A percentile compares a stretch with the other conserved stretches of the same genome.
Conservation (phyloP, 1,284 basidiomycete species). For the Ceratobasidium theobromae region DNA sequence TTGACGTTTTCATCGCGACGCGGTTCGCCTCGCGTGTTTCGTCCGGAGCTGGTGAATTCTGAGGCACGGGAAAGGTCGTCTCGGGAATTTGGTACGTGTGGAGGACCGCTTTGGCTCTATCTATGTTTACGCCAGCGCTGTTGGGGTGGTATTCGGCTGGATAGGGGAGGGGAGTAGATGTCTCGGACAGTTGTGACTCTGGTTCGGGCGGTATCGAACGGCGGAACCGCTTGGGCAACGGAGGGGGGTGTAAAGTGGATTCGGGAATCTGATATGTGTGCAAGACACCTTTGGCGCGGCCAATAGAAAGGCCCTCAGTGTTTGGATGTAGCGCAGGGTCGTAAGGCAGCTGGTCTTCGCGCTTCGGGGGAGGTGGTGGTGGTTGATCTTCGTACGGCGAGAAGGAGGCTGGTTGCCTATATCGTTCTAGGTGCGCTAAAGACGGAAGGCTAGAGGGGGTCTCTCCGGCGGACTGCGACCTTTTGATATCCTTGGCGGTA, state of each 20-base stretch:
- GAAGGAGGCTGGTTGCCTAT: not conserved
- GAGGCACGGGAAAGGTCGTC: conserved; percentile 10
- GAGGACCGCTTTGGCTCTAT: conserved; percentile 24
- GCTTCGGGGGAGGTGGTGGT: not conserved
- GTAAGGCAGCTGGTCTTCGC: conserved; percentile 11
- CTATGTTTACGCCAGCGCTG: not conserved
- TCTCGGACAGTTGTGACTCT: no score
- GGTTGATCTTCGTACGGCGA: conserved; percentile 28
- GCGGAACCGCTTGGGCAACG: not conserved
- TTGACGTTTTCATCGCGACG: not conserved
- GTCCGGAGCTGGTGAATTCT: not conserved
- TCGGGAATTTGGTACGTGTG: conserved; percentile 30
- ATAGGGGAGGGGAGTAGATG: no score
- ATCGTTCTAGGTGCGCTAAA: conserved; percentile 1
- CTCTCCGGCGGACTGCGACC: not conserved
- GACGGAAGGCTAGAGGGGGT: conserved; percentile 5
- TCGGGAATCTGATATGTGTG: conserved; percentile 29
- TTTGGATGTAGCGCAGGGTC: conserved; percentile 9
- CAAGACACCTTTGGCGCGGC: conserved; percentile 19
- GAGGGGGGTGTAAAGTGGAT: conserved; percentile 15
- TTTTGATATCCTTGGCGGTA: conserved; percentile 2
- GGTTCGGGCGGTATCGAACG: not conserved
- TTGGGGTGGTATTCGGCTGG: conserved; percentile 16
- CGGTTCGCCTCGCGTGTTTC: not conserved
- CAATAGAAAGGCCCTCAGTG: not conserved